phyloP scores from a whole-genome alignment of 331 rosid species.

The Quercus tomentella region DNA sequence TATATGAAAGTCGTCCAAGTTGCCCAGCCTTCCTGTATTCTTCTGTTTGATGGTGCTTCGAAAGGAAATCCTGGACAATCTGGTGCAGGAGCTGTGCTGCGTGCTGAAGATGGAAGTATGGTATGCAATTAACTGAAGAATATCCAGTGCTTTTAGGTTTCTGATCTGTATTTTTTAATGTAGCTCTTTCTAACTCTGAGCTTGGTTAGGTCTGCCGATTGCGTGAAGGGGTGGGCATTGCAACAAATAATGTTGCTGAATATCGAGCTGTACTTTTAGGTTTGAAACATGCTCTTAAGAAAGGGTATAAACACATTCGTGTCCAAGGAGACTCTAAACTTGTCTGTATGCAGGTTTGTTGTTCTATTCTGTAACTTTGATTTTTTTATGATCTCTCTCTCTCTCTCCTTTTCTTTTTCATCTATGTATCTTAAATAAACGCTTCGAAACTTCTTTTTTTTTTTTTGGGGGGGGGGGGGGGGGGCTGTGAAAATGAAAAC shows the following conservation, averaged over 20 bases:
- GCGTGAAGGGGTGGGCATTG: constrained; percentile 82
- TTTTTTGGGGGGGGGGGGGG: background rate
- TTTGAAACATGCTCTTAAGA: constrained; percentile 56
- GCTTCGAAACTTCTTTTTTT: background rate
- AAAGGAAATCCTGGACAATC: constrained; percentile 94
- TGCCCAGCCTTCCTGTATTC: constrained; percentile 57
- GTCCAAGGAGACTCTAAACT: constrained; percentile 79
- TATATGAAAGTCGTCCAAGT: background rate
- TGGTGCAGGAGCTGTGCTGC: constrained; percentile 88
- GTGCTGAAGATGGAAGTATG: constrained; percentile 63
- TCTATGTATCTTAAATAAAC: background rate
- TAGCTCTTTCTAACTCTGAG: constrained; percentile 2
- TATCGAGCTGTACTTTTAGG: constrained; percentile 83
- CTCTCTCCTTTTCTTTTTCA: background rate
- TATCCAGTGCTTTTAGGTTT: background rate
- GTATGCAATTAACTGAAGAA: constrained; percentile 30
- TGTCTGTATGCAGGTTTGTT: constrained; percentile 87
- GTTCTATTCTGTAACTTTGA: background rate
- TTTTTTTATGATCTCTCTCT: background rate
- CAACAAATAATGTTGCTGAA: constrained; percentile 78
- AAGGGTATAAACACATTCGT: constrained; percentile 62
- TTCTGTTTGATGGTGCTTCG: constrained; percentile 81
- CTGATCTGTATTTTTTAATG: background rate
- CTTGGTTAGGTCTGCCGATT: constrained; percentile 54
- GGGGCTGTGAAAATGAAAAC: background rate